phyloP scores from a whole-genome alignment of 352 stramenopile species.

The Phytophthora sp. region DNA sequence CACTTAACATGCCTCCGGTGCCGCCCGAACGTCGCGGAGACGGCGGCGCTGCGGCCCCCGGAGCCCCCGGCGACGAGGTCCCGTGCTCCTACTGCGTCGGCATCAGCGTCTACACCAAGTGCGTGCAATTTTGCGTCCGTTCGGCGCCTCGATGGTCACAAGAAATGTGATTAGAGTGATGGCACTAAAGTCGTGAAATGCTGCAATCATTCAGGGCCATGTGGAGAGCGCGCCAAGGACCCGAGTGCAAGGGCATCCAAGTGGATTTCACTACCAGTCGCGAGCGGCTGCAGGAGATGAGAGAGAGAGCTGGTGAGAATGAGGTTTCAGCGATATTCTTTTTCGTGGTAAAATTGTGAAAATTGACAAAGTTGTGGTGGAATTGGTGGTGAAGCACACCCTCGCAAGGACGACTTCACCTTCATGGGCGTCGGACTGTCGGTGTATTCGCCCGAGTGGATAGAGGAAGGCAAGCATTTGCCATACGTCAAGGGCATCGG shows the following conservation, averaged over 20 bases:
- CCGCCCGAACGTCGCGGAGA: constrained; percentile 28
- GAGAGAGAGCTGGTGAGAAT: constrained; percentile 46
- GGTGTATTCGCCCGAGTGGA: constrained; percentile 65
- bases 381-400: constrained; percentile 33
- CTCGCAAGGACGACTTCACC: constrained; percentile 59
- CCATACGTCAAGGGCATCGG: constrained; percentile 57
- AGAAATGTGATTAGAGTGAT: not conserved
- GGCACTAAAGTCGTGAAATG: not conserved
- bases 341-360: constrained; percentile 1
- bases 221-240: constrained; percentile 50
- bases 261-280: constrained; percentile 40
- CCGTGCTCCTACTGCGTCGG: constrained; percentile 66
- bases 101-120: constrained; percentile 77
- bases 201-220: constrained; percentile 48
- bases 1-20: constrained; percentile 29
- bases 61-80: not conserved
- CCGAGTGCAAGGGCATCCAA: constrained; percentile 63
- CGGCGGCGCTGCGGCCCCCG: constrained; percentile 2
- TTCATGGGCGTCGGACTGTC: constrained; percentile 68
- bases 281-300: constrained; percentile 56
- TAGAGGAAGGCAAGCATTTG: constrained; percentile 61
- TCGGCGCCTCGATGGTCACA: not conserved
- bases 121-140: constrained; percentile 1
- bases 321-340: not conserved
- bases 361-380: constrained; percentile 10